A percentile compares a stretch with the other conserved stretches of the same genome.
These are phyloP conservation scores for Pythium utonaiense DNA, from an alignment of 352 stramenopile species.

Conservation along the genomic window DNA sequence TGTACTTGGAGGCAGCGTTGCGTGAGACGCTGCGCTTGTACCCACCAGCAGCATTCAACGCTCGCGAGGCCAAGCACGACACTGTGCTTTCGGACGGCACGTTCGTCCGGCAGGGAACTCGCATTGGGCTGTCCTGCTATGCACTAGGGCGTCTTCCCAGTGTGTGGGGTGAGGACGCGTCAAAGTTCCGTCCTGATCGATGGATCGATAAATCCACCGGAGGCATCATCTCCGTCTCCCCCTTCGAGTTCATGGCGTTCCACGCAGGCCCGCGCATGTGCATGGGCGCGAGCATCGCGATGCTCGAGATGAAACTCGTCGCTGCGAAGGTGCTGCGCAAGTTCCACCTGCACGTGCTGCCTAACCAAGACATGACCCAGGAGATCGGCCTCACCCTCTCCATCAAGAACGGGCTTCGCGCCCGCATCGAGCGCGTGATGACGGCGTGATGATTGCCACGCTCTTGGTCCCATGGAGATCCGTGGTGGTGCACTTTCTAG, in stretches of 20 bases:
- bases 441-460: too few species aligned
- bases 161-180: conserved; percentile 62
- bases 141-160: conserved; percentile 37
- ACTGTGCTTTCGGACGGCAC: conserved; percentile 68
- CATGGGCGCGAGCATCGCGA: conserved; percentile 54
- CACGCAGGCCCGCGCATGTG: conserved; percentile 62
- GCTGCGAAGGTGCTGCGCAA: conserved; percentile 40
- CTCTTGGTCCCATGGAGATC: too few species aligned
- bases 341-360: conserved; percentile 42
- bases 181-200: conserved; percentile 41
- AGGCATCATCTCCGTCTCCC: conserved; percentile 35
- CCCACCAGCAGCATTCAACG: conserved; percentile 42
- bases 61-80: conserved; percentile 33
- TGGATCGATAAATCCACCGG: conserved; percentile 46
- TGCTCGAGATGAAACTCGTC: conserved; percentile 73
- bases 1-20: conserved; percentile 58
- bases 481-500: background rate
- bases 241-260: conserved; percentile 69
- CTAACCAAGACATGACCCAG: conserved; percentile 39
- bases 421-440: conserved; percentile 4
- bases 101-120: conserved; percentile 45
- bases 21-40: conserved; percentile 65
- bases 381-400: conserved; percentile 45
- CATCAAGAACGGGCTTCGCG: conserved; percentile 33
- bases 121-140: conserved; percentile 50